These are phyloP conservation scores for Cunninghamia lanceolata DNA, from an alignment of 75 land plant genomes.

Conservation along the genomic window DNA sequence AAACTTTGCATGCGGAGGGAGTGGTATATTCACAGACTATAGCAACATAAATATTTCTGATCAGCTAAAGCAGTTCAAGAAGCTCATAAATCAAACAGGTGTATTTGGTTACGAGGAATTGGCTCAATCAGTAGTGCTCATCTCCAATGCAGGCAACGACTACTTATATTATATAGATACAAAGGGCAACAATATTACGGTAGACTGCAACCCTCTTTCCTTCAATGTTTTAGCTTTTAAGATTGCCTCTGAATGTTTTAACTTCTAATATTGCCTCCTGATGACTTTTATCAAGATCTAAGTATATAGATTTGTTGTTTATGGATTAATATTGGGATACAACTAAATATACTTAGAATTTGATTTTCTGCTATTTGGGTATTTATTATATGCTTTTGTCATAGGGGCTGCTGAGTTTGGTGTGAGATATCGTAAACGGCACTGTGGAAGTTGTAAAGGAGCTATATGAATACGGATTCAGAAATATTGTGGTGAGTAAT, in stretches of 20 bases:
- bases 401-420: constrained; percentile 8
- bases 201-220: background rate
- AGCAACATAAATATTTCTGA: constrained; percentile 10
- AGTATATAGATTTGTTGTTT: background rate
- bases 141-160: constrained; percentile 19
- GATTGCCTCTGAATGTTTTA: too few relatives aligned
- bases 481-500: constrained; percentile 20
- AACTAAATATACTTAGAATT: too few relatives aligned
- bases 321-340: background rate
- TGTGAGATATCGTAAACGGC: constrained; percentile 6
- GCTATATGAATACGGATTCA: constrained; percentile 21
- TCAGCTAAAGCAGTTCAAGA: constrained; percentile 17
- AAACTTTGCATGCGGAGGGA: constrained; percentile 22
- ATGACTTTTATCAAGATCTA: too few relatives aligned
- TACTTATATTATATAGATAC: background rate
- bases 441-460: constrained; percentile 4
- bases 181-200: background rate
- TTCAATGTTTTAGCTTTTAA: too few relatives aligned
- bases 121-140: constrained; percentile 12
- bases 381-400: too few relatives aligned
- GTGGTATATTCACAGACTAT: constrained; percentile 16
- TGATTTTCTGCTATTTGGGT: too few relatives aligned
- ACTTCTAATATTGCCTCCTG: background rate
- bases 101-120: background rate
- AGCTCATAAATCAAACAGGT: background rate